A percentile compares a stretch with the other conserved stretches of the same genome.
These are phyloP conservation scores for Bipolaris oryzae DNA, from an alignment of 2,329 filamentous ascomycete genomes.

Conservation along the genomic window DNA sequence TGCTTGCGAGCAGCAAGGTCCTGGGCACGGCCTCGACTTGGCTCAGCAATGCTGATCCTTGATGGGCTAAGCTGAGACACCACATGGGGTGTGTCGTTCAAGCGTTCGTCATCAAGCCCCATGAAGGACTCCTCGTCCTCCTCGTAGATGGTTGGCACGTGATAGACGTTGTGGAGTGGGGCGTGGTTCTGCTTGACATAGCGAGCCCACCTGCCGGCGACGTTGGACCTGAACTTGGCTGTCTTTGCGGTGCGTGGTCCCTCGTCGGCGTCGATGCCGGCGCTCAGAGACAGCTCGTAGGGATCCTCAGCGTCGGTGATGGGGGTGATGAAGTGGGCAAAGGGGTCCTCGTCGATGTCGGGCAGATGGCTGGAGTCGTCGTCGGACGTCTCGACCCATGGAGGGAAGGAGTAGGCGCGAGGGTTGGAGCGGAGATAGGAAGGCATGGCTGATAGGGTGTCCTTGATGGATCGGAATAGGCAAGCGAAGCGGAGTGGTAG, in stretches of 20 bases:
- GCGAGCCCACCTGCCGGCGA: conserved; percentile 50
- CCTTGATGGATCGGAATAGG: conserved; percentile 29
- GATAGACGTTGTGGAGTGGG: conserved; percentile 43
- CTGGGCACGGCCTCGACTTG: conserved; percentile 46
- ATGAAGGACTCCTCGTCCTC: conserved; percentile 48
- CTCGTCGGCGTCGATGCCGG: conserved; percentile 46
- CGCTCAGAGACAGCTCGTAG: conserved; percentile 47
- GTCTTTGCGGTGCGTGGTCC: conserved; percentile 39
- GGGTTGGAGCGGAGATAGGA: conserved; percentile 37
- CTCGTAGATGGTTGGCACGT: conserved; percentile 32
- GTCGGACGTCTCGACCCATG: conserved; percentile 36
- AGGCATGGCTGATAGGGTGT: conserved; percentile 41
- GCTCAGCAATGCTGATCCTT: conserved; percentile 38
- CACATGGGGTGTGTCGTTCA: conserved; percentile 39
- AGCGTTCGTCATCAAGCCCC: conserved; percentile 44
- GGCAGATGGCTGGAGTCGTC: conserved; percentile 38
- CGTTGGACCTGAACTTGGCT: conserved; percentile 47
- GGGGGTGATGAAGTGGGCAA: conserved; percentile 52
- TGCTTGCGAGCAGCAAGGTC: conserved; percentile 42
- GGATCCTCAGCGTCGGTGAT: conserved; percentile 51
- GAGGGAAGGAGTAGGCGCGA: conserved; percentile 46
- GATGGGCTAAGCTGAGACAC: conserved; percentile 39
- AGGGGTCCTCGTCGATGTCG: conserved; percentile 53
- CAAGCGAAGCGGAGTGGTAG: conserved; percentile 31
- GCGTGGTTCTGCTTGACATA: conserved; percentile 47